phyloP scores from a whole-genome alignment of 306 rosid species.

The Fragaria iinumae region DNA sequence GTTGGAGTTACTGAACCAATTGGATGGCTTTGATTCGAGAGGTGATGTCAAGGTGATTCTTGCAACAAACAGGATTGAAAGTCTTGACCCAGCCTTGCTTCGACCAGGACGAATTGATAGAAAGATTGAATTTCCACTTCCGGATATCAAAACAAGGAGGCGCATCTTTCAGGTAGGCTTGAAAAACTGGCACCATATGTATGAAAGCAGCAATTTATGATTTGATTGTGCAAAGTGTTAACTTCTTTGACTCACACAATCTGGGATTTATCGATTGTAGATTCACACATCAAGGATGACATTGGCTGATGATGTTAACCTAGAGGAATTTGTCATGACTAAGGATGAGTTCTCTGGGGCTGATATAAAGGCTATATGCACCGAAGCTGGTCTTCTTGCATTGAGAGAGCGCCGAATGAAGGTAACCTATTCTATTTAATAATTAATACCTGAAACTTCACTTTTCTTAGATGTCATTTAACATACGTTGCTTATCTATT shows the following conservation, averaged over 20 bases:
- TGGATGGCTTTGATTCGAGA: conserved; percentile 96
- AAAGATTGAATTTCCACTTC: conserved; percentile 95
- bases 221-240: background rate
- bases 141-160: conserved; percentile 96
- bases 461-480: background rate
- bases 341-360: conserved; percentile 99
- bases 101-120: conserved; percentile 96
- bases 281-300: conserved; percentile 99
- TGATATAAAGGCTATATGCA: conserved; percentile 96
- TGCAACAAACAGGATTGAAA: conserved; percentile 93
- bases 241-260: background rate
- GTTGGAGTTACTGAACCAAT: conserved; percentile 89
- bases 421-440: conserved; percentile 32
- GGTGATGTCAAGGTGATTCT: conserved; percentile 97
- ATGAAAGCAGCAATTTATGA: conserved; percentile 6
- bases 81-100: conserved; percentile 94
- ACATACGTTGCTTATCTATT: background rate
- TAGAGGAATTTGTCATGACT: conserved; percentile 97
- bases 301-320: conserved; percentile 91
- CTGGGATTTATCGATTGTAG: conserved; percentile 38
- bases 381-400: conserved; percentile 97
- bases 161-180: conserved; percentile 85
- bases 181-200: conserved; percentile 3
- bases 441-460: background rate
- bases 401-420: conserved; percentile 96